Conservation (phyloP, 495 filamentous ascomycete genomes). For the Xylaria nigripes region DNA sequence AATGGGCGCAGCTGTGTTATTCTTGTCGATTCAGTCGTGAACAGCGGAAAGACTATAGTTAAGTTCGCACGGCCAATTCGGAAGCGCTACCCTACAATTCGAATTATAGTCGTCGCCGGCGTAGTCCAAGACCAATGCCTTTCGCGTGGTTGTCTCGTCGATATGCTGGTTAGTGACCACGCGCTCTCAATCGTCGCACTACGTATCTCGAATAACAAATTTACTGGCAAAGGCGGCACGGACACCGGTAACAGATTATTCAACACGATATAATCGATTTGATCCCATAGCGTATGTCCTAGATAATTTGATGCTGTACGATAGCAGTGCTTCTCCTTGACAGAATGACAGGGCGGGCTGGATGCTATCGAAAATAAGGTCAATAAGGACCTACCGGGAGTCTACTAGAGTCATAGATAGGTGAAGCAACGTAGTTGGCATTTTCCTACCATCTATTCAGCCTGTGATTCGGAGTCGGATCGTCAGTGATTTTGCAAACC, state of each 20-base stretch:
- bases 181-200: slow-evolving; percentile 42
- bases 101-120: slow-evolving; percentile 50
- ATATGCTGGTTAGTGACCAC: slow-evolving; percentile 16
- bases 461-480: too few species aligned
- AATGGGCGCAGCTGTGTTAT: slow-evolving; percentile 35
- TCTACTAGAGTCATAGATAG: too few species aligned
- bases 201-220: slow-evolving; percentile 49
- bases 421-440: too few species aligned
- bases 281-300: background rate
- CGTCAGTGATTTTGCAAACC: too few species aligned
- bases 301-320: too few species aligned
- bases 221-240: slow-evolving; percentile 42
- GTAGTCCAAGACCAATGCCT: slow-evolving; percentile 45
- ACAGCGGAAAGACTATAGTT: slow-evolving; percentile 45
- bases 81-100: slow-evolving; percentile 28
- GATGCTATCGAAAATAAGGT: too few species aligned
- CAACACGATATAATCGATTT: slow-evolving; percentile 32
- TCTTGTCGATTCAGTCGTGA: slow-evolving; percentile 57
- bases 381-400: too few species aligned
- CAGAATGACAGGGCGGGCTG: too few species aligned
- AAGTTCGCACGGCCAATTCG: slow-evolving; percentile 49
- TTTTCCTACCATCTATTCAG: too few species aligned
- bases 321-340: too few species aligned
- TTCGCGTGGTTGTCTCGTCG: slow-evolving; percentile 19
- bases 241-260: slow-evolving; percentile 57